These are phyloP conservation scores for Wallacemonas sp. DNA, from an alignment of 208 protist genomes.

Conservation along the genomic window DNA sequence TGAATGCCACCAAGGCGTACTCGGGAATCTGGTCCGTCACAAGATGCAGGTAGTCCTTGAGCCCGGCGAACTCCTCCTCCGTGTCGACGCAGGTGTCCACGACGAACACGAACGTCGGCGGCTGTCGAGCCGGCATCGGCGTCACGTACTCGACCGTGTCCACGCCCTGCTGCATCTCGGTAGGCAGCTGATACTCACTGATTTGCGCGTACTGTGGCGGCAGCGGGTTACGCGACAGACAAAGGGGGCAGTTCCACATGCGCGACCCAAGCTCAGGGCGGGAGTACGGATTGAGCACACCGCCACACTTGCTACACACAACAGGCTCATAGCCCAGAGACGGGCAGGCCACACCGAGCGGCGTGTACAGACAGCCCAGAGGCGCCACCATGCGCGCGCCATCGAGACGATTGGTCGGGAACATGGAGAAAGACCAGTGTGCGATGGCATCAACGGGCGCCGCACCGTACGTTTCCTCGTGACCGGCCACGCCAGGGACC, in stretches of 20 bases:
- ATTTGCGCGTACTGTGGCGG: slow-evolving; percentile 95
- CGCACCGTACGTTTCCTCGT: slow-evolving; percentile 3
- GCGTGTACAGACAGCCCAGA: slow-evolving; percentile 96
- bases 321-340: slow-evolving; percentile 95
- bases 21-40: slow-evolving; percentile 93
- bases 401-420: slow-evolving; percentile 95
- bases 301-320: slow-evolving; percentile 90
- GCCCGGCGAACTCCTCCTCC: slow-evolving; percentile 91
- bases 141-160: slow-evolving; percentile 97
- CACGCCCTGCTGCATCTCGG: slow-evolving; percentile 89
- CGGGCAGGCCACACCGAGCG: slow-evolving; percentile 86
- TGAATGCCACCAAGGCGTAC: slow-evolving; percentile 94
- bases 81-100: slow-evolving; percentile 97
- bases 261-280: slow-evolving; percentile 58
- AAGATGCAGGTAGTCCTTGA: slow-evolving; percentile 94
- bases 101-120: slow-evolving; percentile 94
- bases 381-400: slow-evolving; percentile 95
- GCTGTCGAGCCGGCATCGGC: slow-evolving; percentile 39
- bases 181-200: slow-evolving; percentile 85
- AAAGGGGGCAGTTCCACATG: slow-evolving; percentile 96
- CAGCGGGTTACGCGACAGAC: slow-evolving; percentile 92
- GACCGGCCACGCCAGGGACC: not conserved
- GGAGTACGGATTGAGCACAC: slow-evolving; percentile 95
- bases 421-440: slow-evolving; percentile 96
- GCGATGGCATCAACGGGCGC: slow-evolving; percentile 23